phyloP scores from a whole-genome alignment of 1,284 basidiomycete species.

The Leccinum pachyderme region DNA sequence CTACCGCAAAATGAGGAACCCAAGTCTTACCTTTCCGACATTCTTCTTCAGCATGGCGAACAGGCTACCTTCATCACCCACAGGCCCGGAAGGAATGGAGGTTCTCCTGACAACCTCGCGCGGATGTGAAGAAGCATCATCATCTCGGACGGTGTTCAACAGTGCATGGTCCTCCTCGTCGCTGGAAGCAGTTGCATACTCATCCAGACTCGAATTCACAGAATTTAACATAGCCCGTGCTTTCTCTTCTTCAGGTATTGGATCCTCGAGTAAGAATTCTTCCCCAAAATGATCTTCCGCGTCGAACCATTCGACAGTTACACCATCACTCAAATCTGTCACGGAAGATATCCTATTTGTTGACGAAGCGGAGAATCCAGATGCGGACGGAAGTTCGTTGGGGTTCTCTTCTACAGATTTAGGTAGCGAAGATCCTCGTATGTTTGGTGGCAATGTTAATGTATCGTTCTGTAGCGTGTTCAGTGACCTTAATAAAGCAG shows the following conservation, averaged over 20 bases:
- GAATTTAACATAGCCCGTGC: constrained; percentile 39
- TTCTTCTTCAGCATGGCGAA: constrained; percentile 90
- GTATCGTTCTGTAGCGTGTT: constrained; percentile 39
- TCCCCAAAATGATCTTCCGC: constrained; percentile 60
- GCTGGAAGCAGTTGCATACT: constrained; percentile 40
- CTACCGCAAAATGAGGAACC: background rate
- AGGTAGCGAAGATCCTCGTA: constrained; percentile 44
- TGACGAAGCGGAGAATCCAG: constrained; percentile 34
- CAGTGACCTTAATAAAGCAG: constrained; percentile 47
- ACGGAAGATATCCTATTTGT: constrained; percentile 49
- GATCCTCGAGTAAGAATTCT: constrained; percentile 63
- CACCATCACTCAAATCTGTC: constrained; percentile 56
- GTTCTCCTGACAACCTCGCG: constrained; percentile 53
- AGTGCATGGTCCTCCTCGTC: constrained; percentile 35
- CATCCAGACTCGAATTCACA: constrained; percentile 42
- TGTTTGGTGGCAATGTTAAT: constrained; percentile 27
- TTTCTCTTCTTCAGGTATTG: constrained; percentile 44
- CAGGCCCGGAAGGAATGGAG: constrained; percentile 61
- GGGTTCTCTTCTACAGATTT: constrained; percentile 51
- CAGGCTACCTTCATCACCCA: constrained; percentile 84
- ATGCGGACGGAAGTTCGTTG: constrained; percentile 29
- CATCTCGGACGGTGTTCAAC: constrained; percentile 8
- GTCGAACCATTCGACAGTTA: constrained; percentile 68
- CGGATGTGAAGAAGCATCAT: constrained; percentile 18
- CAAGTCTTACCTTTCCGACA: constrained; percentile 72